A percentile compares a stretch with the other conserved stretches of the same genome.
These are phyloP conservation scores for Pilaira anomala DNA, from an alignment of 192 early-diverging fungal species.

Conservation along the genomic window DNA sequence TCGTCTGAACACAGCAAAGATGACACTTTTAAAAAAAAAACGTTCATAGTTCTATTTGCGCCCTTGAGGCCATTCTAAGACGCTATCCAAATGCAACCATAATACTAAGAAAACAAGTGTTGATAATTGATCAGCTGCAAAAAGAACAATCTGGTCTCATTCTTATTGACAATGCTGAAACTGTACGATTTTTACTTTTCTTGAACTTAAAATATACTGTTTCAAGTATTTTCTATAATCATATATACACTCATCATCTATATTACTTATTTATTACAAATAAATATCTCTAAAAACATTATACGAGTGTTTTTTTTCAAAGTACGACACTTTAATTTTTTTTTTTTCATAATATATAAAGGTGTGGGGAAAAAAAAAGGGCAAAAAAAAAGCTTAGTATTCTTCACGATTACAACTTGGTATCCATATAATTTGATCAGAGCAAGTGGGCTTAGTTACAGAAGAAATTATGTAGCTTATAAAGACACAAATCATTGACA, in stretches of 20 bases:
- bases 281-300: constrained; percentile 8
- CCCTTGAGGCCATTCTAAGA: constrained; percentile 8
- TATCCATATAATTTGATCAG: constrained; percentile 11
- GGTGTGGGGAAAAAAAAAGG: too few species aligned
- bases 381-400: constrained; percentile 1
- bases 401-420: constrained; percentile 16
- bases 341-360: too few species aligned
- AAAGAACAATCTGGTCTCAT: constrained; percentile 20
- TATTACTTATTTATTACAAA: constrained; percentile 4
- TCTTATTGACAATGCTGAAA: constrained; percentile 12
- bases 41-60: constrained; percentile 12
- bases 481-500: constrained; percentile 11
- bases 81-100: not conserved
- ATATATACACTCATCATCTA: too few species aligned
- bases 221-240: constrained; percentile 12
- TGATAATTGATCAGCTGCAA: constrained; percentile 18
- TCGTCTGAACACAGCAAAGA: constrained; percentile 10
- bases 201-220: constrained; percentile 9
- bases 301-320: too few species aligned
- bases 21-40: constrained; percentile 11
- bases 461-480: constrained; percentile 2
- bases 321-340: too few species aligned
- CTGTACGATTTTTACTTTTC: constrained; percentile 6
- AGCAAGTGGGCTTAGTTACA: constrained; percentile 1
- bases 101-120: constrained; percentile 9